A percentile compares a stretch with the other conserved stretches of the same genome.
Conservation (phyloP, 805 yeast genomes). For the Aciculoconidium aculeatum region DNA sequence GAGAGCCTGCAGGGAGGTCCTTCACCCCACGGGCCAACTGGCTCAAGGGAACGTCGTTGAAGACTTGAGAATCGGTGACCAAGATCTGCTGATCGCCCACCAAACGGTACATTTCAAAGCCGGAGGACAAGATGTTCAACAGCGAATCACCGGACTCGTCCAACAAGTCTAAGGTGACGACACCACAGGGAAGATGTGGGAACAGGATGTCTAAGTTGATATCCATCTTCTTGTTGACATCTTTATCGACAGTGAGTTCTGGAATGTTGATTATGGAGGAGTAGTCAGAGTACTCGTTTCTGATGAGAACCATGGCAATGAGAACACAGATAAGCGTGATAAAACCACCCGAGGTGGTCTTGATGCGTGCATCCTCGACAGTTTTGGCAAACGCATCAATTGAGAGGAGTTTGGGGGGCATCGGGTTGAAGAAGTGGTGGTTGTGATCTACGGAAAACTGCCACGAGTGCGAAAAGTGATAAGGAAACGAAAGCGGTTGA, state of each 20-base stretch:
- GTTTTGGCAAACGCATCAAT: conserved; percentile 92
- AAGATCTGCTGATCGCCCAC: conserved; percentile 26
- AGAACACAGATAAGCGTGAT: conserved; percentile 69
- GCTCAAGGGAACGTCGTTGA: conserved; percentile 19
- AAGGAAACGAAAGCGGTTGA: no score
- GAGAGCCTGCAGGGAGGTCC: conserved; percentile 28
- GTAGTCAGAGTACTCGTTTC: conserved; percentile 75
- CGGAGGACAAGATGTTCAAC: conserved; percentile 62
- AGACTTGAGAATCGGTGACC: conserved; percentile 21
- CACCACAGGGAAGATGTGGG: conserved; percentile 80
- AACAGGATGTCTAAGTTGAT: conserved; percentile 79
- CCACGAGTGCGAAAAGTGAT: no score
- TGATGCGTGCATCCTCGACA: conserved; percentile 85
- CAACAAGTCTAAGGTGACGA: conserved; percentile 77
- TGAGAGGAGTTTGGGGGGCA: conserved; percentile 46
- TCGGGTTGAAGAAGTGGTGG: no score
- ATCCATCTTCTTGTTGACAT: conserved; percentile 65
- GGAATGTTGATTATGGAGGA: conserved; percentile 65
- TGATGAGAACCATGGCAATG: conserved; percentile 54
- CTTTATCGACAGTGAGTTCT: conserved; percentile 84
- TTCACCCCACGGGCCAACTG: conserved; percentile 28
- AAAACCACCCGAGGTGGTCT: conserved; percentile 85
- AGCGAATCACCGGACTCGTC: conserved; percentile 85
- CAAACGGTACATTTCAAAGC: conserved; percentile 66
- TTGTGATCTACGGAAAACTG: no score